Base-by-base conservation (phyloP, 1,284 basidiomycete genomes). In the Boletus mariae region DNA sequence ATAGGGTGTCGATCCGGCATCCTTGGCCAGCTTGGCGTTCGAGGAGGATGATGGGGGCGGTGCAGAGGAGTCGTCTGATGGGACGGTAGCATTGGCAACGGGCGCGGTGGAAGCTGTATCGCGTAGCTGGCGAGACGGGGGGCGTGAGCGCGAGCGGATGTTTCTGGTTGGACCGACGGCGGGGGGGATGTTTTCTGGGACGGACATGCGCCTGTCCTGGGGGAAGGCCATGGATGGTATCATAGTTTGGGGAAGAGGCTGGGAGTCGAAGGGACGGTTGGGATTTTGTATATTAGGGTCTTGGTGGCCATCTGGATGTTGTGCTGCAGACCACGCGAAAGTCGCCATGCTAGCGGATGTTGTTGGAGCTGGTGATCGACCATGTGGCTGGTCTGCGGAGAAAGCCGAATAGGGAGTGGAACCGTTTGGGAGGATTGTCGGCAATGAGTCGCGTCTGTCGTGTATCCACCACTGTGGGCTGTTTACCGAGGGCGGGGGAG, bases 1-100 rank as follows among this genome's bases (percentile, higher is more conserved):
- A 71, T 97, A 98, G 5, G 93, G 92, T 12, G 91, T 90, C 20
- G 76, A 61, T 48, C 82, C 77, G 12, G 74, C 54, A 35, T 85
- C 80, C 70, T 83, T 80, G 51, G 54, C 0, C 10, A 20, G 13
- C 47, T 68, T 72, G 11, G 54, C 32, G 49, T 60, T 43, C 29
- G 64, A 59, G n/a, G 58, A n/a, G 0, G 69, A 60, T 45, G 75
- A 65, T 17, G 70, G 62, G 20, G 70, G 68, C 12, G 69, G 63
- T 35, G 69, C 65, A 26, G 68, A 62, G 6, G 68, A 51, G 55
- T 80, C 78, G 50, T 81, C 76, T 47, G 66, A 56, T 1, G 53
- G 70, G 53, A 55, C 65, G 61, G 61, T 69, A 65, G 57, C 76
- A 62, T 57, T 70, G 58, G 57, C 64, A 59, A 52, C 66, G 65